Evolutionary conservation across 2,329 filamentous ascomycete species (phyloP), one percentile per base, ranked within the genome.

Genomic region (Aschersonia sp.): DNA sequence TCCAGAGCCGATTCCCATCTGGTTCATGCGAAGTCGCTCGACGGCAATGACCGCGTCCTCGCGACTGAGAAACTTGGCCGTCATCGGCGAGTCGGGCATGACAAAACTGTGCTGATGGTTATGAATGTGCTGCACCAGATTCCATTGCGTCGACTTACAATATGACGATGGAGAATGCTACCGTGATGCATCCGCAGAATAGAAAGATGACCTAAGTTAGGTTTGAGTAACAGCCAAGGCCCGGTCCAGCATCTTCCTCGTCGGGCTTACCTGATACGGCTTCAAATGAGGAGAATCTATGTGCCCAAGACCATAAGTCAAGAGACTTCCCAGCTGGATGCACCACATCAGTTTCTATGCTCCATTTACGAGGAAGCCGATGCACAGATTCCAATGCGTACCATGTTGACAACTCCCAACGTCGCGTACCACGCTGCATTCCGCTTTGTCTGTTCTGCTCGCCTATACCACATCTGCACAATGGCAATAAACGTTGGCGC

Each of bases 61-160:
- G 4, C 73, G 68, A 0, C 62, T 67, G 2, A 82, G 65, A 45
- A 80, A 82, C 28, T 71, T 75, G 1, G 77, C 71, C 29, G 75
- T 69, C 55, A 80, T 72, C 0, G 80, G 80, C 0, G 77, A 80
- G 53, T 84, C 80, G 0, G 81, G 81, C 69, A 84, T 78, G 46
- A 74, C 72, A 20, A 72, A 12, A 38, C 35, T 38, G 3, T 38
- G 35, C 3, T 12, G 12, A 38, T 9, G 7, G 35, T 38, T 38
- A 38, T 12, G 7, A 12, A 40, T 12, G 35, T 12, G 35, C 35
- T 7, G 7, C 7, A 12, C 35, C 7, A 40, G 35, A 20, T 20
- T 12, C 35, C 7, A 9, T 12, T 4, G 40, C 9, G 3, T 41
- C 12, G 35, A 53, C 52, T 20, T 50, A 68, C 63, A 77, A 68